Percentiles rank a stretch among this genome's conserved stretches.
Conservation (phyloP, 345 rosid genomes). For the Arabis hirsuta region DNA sequence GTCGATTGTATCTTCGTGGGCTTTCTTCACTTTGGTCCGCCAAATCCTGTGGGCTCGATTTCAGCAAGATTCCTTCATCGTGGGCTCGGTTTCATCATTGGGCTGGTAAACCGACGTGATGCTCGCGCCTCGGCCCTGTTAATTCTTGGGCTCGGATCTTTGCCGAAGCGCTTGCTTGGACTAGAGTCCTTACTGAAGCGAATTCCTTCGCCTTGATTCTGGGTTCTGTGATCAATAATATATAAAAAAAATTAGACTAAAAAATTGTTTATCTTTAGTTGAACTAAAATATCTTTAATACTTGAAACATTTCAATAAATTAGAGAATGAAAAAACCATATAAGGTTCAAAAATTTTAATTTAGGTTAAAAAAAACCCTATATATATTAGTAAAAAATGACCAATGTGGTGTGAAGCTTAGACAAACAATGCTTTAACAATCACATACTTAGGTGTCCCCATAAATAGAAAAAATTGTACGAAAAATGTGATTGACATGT, state of each 20-base stretch:
- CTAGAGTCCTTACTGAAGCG: too few species aligned
- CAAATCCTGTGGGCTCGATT: too few species aligned
- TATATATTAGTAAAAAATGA: constrained; percentile 10
- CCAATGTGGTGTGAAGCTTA: constrained; percentile 38
- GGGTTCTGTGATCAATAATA: not conserved
- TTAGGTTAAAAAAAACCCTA: not conserved
- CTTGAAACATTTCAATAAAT: not conserved
- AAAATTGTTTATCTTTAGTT: not conserved
- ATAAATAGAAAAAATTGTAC: constrained; percentile 5
- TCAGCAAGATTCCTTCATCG: too few species aligned
- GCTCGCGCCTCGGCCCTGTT: too few species aligned
- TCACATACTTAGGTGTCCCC: constrained; percentile 32
- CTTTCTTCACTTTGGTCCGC: too few species aligned
- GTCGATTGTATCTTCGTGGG: too few species aligned
- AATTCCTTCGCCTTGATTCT: too few species aligned
- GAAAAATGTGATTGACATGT: constrained; percentile 12
- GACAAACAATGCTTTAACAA: constrained; percentile 23
- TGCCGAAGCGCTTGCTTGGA: too few species aligned
- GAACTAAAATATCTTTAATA: not conserved
- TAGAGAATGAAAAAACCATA: constrained; percentile 17
- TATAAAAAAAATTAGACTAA: not conserved
- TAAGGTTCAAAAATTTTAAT: not conserved
- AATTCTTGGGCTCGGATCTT: too few species aligned
- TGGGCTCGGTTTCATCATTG: too few species aligned
- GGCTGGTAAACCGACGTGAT: too few species aligned